Evolutionary conservation across 2,329 filamentous ascomycete genomes (phyloP).

Genomic region (Neodidymelliopsis sp.): DNA sequence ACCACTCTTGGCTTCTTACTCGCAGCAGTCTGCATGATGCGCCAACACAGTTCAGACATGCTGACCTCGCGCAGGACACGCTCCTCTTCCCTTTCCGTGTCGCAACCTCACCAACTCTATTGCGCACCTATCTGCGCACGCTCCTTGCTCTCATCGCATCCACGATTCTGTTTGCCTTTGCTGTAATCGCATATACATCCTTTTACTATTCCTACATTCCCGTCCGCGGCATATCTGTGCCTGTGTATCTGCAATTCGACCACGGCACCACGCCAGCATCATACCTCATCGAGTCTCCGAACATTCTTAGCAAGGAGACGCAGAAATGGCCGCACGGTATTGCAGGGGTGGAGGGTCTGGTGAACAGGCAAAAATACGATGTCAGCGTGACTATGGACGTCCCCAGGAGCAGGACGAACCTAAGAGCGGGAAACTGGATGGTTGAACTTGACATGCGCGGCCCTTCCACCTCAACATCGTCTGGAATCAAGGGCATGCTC

Average conservation of each 20-base stretch:
- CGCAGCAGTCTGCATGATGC: no score
- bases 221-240: slow-evolving; percentile 66
- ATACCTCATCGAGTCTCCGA: slow-evolving; percentile 5
- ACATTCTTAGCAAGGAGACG: slow-evolving; percentile 6
- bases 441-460: slow-evolving; percentile 74
- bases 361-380: slow-evolving; percentile 82
- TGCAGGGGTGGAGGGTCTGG: slow-evolving; percentile 52
- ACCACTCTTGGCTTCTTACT: neutral
- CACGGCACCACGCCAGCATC: slow-evolving; percentile 19
- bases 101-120: slow-evolving; percentile 67
- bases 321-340: slow-evolving; percentile 59
- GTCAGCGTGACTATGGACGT: slow-evolving; percentile 77
- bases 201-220: slow-evolving; percentile 77
- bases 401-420: slow-evolving; percentile 79
- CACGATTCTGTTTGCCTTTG: slow-evolving; percentile 63
- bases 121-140: slow-evolving; percentile 69
- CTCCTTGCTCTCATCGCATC: slow-evolving; percentile 62
- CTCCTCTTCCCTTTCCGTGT: slow-evolving; percentile 62
- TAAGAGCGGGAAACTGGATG: slow-evolving; percentile 92
- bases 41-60: neutral
- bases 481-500: slow-evolving; percentile 24
- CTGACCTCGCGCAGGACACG: slow-evolving; percentile 54
- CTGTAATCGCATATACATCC: slow-evolving; percentile 67
- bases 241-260: slow-evolving; percentile 72
- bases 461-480: slow-evolving; percentile 12